Evolutionary conservation across 257 asterid genomes (phyloP).

Genomic region (Gentiana straminea): DNA sequence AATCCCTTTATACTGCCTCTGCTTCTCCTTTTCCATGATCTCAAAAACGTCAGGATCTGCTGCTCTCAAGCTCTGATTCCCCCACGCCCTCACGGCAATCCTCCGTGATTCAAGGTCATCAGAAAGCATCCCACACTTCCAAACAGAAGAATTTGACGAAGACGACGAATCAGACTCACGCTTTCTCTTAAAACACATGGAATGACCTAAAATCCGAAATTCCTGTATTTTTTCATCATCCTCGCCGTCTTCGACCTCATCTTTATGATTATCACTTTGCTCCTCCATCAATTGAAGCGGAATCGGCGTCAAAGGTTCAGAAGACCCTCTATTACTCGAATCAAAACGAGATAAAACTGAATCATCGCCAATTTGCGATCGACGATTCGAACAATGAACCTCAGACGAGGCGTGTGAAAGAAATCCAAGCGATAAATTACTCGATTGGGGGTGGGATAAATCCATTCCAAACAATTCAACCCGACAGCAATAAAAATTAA

Average conservation of each 20-base stretch:
- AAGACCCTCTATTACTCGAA: slow-evolving; percentile 31
- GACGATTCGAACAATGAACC: slow-evolving; percentile 13
- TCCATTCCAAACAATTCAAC: slow-evolving; percentile 2
- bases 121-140: slow-evolving; percentile 24
- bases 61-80: slow-evolving; percentile 49
- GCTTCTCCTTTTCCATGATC: slow-evolving; percentile 80
- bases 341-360: slow-evolving; percentile 58
- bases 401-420: slow-evolving; percentile 36
- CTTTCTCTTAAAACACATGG: slow-evolving; percentile 30
- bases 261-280: slow-evolving; percentile 11
- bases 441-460: slow-evolving; percentile 12
- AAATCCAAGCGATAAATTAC: slow-evolving; percentile 52
- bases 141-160: slow-evolving; percentile 19
- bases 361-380: slow-evolving; percentile 33
- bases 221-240: slow-evolving; percentile 22
- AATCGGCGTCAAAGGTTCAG: slow-evolving; percentile 31
- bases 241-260: slow-evolving; percentile 4
- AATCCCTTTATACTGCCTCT: slow-evolving; percentile 68
- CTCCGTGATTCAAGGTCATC: slow-evolving; percentile 44
- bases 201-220: slow-evolving; percentile 30
- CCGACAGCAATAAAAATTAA: slow-evolving; percentile 8
- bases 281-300: slow-evolving; percentile 69
- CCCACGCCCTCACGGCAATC: slow-evolving; percentile 66
- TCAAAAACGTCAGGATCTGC: slow-evolving; percentile 66
- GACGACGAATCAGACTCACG: slow-evolving; percentile 14